These are phyloP conservation scores for Entomortierella chlamydospora DNA, from an alignment of 192 early-diverging fungal species.

Conservation along the genomic window DNA sequence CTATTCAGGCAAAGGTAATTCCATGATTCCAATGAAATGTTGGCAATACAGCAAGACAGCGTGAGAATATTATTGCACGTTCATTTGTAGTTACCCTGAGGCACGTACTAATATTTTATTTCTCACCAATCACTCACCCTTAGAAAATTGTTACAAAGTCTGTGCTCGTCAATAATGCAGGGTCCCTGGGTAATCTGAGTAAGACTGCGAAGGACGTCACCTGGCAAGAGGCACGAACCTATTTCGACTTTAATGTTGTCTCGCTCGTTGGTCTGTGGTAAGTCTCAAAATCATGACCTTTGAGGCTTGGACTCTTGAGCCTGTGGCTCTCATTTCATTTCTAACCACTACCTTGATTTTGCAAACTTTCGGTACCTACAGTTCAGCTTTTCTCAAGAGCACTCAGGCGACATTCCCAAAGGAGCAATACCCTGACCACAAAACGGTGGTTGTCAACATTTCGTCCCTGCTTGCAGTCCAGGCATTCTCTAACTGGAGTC, in stretches of 20 bases:
- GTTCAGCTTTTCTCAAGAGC: slow-evolving; percentile 56
- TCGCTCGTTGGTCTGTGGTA: slow-evolving; percentile 66
- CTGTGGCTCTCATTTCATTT: too few species aligned
- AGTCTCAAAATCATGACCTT: too few species aligned
- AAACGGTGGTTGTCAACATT: slow-evolving; percentile 76
- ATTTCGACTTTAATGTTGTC: slow-evolving; percentile 69
- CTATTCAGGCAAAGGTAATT: slow-evolving; percentile 24
- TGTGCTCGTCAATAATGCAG: slow-evolving; percentile 81
- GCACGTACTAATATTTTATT: too few species aligned
- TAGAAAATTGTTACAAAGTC: slow-evolving; percentile 38
- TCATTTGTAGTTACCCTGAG: too few species aligned
- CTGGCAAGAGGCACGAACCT: slow-evolving; percentile 59
- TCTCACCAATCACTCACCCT: not conserved
- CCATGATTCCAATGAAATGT: not conserved
- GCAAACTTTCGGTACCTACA: slow-evolving; percentile 1
- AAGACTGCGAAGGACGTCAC: slow-evolving; percentile 65
- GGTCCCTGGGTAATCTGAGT: slow-evolving; percentile 75
- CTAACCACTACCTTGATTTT: too few species aligned
- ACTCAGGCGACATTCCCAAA: slow-evolving; percentile 51
- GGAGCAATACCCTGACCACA: slow-evolving; percentile 34
- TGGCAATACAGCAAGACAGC: too few species aligned
- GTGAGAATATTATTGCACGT: not conserved
- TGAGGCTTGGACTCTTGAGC: too few species aligned
- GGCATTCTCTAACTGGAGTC: slow-evolving; percentile 81
- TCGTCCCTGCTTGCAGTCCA: slow-evolving; percentile 82